A percentile compares a stretch with the other conserved stretches of the same genome.
phyloP scores from a whole-genome alignment of 805 yeast species.

The Wickerhamomyces pijperi region DNA sequence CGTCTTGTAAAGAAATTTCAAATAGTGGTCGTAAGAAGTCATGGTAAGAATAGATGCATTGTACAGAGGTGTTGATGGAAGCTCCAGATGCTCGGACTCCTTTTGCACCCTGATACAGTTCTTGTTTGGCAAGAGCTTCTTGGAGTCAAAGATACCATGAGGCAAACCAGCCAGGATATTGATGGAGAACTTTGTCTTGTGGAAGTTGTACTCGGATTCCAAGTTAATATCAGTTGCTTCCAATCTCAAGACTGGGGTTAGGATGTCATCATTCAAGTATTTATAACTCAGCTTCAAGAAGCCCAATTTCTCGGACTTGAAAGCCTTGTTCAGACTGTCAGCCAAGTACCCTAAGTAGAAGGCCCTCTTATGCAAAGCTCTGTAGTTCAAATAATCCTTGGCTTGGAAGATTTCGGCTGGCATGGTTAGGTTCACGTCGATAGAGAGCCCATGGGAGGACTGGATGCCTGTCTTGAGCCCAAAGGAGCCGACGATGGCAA shows the following conservation, averaged over 20 bases:
- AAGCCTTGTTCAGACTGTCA: slow-evolving; percentile 42
- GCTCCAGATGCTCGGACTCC: slow-evolving; percentile 21
- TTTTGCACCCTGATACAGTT: slow-evolving; percentile 65
- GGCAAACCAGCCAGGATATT: slow-evolving; percentile 69
- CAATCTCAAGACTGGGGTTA: slow-evolving; percentile 64
- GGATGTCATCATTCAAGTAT: slow-evolving; percentile 62
- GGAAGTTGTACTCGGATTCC: slow-evolving; percentile 41
- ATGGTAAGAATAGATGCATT: slow-evolving; percentile 72
- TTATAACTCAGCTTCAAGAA: slow-evolving; percentile 46
- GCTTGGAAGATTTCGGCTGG: slow-evolving; percentile 64
- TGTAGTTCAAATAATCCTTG: slow-evolving; percentile 82
- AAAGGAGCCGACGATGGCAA: slow-evolving; percentile 80
- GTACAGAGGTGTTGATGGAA: slow-evolving; percentile 78
- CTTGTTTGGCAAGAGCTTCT: slow-evolving; percentile 68
- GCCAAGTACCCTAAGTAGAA: slow-evolving; percentile 77
- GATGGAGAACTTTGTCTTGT: slow-evolving; percentile 60
- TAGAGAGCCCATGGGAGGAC: slow-evolving; percentile 47
- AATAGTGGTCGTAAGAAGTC: slow-evolving; percentile 54
- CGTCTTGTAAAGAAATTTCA: slow-evolving; percentile 65
- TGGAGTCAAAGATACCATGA: slow-evolving; percentile 55
- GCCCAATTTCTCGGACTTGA: slow-evolving; percentile 41
- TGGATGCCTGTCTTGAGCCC: slow-evolving; percentile 75
- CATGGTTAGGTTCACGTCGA: slow-evolving; percentile 79
- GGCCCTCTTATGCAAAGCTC: slow-evolving; percentile 83
- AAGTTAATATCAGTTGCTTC: slow-evolving; percentile 40